Evolutionary conservation across 805 yeast genomes (phyloP).

Genomic region (Teunomyces pallodes): DNA sequence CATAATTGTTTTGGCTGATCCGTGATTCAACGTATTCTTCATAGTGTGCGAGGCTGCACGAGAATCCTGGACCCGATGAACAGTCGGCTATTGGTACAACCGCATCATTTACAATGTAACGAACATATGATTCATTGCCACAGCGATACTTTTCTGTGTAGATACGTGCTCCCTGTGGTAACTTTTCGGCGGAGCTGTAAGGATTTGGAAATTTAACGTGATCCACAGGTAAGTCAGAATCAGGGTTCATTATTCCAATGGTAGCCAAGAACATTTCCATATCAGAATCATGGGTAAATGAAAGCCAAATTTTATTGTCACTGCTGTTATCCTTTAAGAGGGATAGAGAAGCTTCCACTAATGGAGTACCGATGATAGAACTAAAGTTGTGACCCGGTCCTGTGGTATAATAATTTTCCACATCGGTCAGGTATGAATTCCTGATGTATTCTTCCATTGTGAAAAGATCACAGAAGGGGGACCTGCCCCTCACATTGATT

Average conservation of each 20-base stretch:
- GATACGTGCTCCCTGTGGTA: constrained; percentile 43
- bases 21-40: constrained; percentile 27
- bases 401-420: constrained; percentile 56
- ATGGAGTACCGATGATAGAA: constrained; percentile 57
- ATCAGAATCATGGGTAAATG: constrained; percentile 75
- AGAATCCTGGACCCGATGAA: constrained; percentile 41
- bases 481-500: constrained; percentile 63
- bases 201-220: constrained; percentile 46
- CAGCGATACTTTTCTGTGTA: constrained; percentile 37
- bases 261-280: constrained; percentile 61
- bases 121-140: constrained; percentile 29
- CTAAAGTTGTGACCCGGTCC: constrained; percentile 64
- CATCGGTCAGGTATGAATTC: constrained; percentile 59
- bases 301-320: constrained; percentile 56
- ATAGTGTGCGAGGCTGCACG: constrained; percentile 37
- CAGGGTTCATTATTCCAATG: constrained; percentile 52
- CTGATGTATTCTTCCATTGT: constrained; percentile 66
- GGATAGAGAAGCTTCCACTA: constrained; percentile 47
- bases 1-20: constrained; percentile 23
- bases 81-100: constrained; percentile 36
- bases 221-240: constrained; percentile 42
- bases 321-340: constrained; percentile 44
- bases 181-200: constrained; percentile 41
- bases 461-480: constrained; percentile 66
- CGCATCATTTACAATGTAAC: constrained; percentile 40